Conservation (phyloP, 1,139 yeast species). For the Zygosaccharomyces pseudobailii region DNA sequence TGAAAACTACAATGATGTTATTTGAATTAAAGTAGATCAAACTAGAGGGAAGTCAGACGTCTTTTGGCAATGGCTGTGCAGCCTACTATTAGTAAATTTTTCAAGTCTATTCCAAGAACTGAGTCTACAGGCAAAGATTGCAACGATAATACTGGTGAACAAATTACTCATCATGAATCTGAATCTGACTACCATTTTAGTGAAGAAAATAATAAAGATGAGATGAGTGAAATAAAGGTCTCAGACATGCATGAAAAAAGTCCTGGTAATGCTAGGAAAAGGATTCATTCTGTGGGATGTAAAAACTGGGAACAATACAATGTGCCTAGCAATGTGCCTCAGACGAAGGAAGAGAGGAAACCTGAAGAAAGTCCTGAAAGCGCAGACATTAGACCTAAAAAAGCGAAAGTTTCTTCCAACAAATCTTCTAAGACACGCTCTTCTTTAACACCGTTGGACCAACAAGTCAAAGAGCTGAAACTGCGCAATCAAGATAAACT, state of each 20-base stretch:
- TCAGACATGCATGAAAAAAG: no score
- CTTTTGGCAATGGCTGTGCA: slow-evolving; percentile 19
- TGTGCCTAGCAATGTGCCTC: neutral
- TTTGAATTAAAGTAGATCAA: no score
- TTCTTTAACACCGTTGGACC: slow-evolving; percentile 70
- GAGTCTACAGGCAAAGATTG: neutral
- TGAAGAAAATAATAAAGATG: neutral
- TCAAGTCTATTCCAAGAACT: slow-evolving; percentile 15
- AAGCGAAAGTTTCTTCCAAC: neutral
- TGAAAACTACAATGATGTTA: neutral
- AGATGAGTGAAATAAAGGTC: no score
- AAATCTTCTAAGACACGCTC: slow-evolving; percentile 1
- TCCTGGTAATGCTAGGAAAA: neutral
- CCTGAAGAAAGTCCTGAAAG: neutral
- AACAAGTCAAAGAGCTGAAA: slow-evolving; percentile 67
- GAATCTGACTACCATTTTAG: neutral
- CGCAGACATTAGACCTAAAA: slow-evolving; percentile 2
- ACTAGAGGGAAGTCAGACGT: no score
- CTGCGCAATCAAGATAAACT: slow-evolving; percentile 56
- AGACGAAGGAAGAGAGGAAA: neutral
- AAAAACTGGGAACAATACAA: neutral
- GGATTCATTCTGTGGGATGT: neutral
- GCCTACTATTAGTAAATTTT: slow-evolving; percentile 30
- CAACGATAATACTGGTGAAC: neutral
- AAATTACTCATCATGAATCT: neutral